Conservation (phyloP, 768 basidiomycete genomes). For the Mycena rosella region DNA sequence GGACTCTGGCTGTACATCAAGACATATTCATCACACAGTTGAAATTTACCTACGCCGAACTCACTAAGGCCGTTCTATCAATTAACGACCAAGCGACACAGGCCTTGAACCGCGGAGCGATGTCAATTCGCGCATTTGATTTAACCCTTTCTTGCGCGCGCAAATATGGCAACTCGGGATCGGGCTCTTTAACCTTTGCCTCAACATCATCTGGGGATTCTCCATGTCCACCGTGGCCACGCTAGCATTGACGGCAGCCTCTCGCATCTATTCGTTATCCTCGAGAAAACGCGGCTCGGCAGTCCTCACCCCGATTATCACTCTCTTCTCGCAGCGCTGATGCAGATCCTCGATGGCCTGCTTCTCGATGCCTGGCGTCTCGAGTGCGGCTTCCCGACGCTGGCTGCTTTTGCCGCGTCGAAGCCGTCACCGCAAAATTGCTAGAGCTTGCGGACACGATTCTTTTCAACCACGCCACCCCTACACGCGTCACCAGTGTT, state of each 20-base stretch:
- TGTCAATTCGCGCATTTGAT: slow-evolving; percentile 23
- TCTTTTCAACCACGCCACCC: slow-evolving; percentile 37
- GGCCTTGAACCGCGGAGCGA: slow-evolving; percentile 18
- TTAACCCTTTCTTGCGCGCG: slow-evolving; percentile 36
- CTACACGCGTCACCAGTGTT: neutral
- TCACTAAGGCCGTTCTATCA: slow-evolving; percentile 25
- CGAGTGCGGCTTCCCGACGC: slow-evolving; percentile 34
- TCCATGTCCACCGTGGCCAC: slow-evolving; percentile 45
- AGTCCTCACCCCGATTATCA: slow-evolving; percentile 48
- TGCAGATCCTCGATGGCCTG: slow-evolving; percentile 48
- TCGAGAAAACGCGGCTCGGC: slow-evolving; percentile 48
- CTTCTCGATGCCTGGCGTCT: slow-evolving; percentile 48
- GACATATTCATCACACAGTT: slow-evolving; percentile 34
- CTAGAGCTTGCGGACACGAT: slow-evolving; percentile 17
- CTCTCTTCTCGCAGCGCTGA: slow-evolving; percentile 40
- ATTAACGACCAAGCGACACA: slow-evolving; percentile 36
- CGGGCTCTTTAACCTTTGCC: slow-evolving; percentile 2
- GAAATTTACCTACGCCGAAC: slow-evolving; percentile 3
- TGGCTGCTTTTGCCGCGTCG: slow-evolving; percentile 38
- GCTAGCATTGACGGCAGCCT: slow-evolving; percentile 41
- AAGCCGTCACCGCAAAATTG: too few relatives aligned
- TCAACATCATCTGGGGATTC: slow-evolving; percentile 51
- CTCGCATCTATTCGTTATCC: slow-evolving; percentile 45
- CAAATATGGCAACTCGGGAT: slow-evolving; percentile 48
- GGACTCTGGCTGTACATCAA: slow-evolving; percentile 28